Conservation (phyloP, 345 rosid species). For the Gynandropsis gynandra region DNA sequence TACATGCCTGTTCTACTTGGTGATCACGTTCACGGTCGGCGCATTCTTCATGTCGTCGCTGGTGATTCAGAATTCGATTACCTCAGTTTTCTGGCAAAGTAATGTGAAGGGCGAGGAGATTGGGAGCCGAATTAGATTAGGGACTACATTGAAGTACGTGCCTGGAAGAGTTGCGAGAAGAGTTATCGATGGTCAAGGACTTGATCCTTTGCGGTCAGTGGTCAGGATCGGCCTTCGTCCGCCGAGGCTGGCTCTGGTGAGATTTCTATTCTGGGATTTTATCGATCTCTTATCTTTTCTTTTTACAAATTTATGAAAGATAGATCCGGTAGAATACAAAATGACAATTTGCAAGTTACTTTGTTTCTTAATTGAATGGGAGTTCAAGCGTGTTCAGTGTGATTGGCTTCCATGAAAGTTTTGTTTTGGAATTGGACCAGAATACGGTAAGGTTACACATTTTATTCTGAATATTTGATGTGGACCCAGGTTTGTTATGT, state of each 20-base stretch:
- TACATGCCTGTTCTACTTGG: constrained; percentile 48
- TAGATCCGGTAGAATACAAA: constrained; percentile 16
- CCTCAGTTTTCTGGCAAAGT: constrained; percentile 48
- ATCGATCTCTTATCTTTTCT: not conserved
- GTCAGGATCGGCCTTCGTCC: constrained; percentile 69
- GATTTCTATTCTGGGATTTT: constrained; percentile 17
- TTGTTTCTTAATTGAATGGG: not conserved
- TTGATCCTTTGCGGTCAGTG: constrained; percentile 40
- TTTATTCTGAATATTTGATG: constrained; percentile 11
- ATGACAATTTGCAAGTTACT: not conserved
- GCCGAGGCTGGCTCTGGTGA: constrained; percentile 80
- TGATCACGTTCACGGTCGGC: constrained; percentile 51
- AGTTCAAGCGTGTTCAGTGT: constrained; percentile 17
- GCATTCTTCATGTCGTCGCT: constrained; percentile 69
- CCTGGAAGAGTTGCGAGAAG: constrained; percentile 32
- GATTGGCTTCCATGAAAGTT: not conserved
- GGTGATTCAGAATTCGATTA: constrained; percentile 73
- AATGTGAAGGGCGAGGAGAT: constrained; percentile 31
- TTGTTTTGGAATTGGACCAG: constrained; percentile 5
- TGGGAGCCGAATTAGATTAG: constrained; percentile 44
- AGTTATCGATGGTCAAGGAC: constrained; percentile 40
- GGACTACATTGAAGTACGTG: constrained; percentile 54
- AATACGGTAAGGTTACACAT: not conserved
- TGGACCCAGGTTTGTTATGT: constrained; percentile 20
- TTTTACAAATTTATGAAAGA: constrained; percentile 3